Base-by-base conservation (phyloP, 257 asterid species). In the Lantana camara region DNA sequence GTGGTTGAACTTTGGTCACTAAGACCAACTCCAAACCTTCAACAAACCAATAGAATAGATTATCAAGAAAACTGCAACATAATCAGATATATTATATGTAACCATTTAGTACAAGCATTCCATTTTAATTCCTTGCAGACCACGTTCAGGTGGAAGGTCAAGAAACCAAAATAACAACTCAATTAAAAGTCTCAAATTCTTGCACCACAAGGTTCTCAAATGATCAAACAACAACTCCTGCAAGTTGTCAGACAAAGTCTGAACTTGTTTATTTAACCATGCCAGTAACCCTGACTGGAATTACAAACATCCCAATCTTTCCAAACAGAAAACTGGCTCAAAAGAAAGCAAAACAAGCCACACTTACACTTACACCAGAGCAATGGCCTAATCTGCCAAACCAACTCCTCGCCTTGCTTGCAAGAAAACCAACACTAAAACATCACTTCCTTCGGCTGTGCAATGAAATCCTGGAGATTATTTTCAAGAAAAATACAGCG, bases 391-490 rank as follows among this genome's bases (percentile, higher is more conserved):
- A 30, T 30, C 35, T 30, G 4, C 35, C 35, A 5, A 1, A 35
- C 4, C 74, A 74, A 32, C 67, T 66, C 11, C 44, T 64, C 52
- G 20, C 24, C 37, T 19, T n/a, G 1, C 14, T 69, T 5, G 44
- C 65, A 42, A 50, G 64, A 38, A 66, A 70, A 64, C 15, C 49
- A 2, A 45, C 22, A 0, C 37, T 45, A 34, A 17, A 71, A 63
- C 70, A 64, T 82, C 40, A 63, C 32, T 3, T 57, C 71, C 3
- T 73, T 58, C 22, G 52, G 71, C 1, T 61, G 82, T 22, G 59
- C 62, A 45, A 59, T 65, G 24, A 78, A 75, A 61, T 64, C 80
- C 10, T 75, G 84, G 80, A 75, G 74, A 64, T 57, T 66, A 21
- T 40, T 10, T 2, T 16, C 80, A 1, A 51, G 30, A 16, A 16